Base-by-base conservation (phyloP, 2,329 filamentous ascomycete species). In the Colletotrichum limetticola region DNA sequence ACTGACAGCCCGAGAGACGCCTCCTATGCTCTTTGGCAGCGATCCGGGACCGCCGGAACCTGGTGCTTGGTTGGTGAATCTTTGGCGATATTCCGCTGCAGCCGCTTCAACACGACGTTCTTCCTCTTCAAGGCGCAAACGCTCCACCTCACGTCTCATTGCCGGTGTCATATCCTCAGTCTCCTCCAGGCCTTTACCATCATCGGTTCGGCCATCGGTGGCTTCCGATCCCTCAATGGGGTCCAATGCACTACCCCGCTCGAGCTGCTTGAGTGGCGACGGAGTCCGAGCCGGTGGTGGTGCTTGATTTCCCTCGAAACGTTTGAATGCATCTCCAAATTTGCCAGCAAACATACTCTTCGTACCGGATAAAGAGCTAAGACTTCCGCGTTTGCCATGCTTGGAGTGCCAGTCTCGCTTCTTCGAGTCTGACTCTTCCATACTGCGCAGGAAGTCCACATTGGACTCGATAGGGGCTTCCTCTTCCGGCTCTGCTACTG, bases 281-380 rank as follows among this genome's bases (percentile, higher is more conserved):
- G 87, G 85, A 16, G 86, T 85, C 46, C 86, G 83, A 7, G 77
- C 78, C n/a, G 76, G 80, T 19, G 77, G 78, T 12, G 76, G 75
- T 75, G 78, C 78, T 72, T 82, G 82, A 72, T 86, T 89, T 28
- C 86, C 87, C 81, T 99, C 97, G 77, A 98, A 98, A 6, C 93
- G 90, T 79, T 96, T 95, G 84, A 98, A 98, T 3, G 96, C 95
- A 78, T 98, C 95, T 0, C 95, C 95, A 80, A 98, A 98, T 77
- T 93, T 95, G 28, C 95, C 94, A 5, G 92, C 92, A n/a, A 98
- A 86, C 49, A 97, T 91, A 70, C 91, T 94, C 82, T 97, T 97
- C 30, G 93, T 93, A 52, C 91, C 91, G 7, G 93, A 91, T 22
- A 94, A 83, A 0, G 92, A 91, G 67, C 93, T 88, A 1, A 97